Evolutionary conservation across 2,329 filamentous ascomycete species (phyloP), one percentile per base, ranked within the genome.

Genomic region (Amauroascus niger): DNA sequence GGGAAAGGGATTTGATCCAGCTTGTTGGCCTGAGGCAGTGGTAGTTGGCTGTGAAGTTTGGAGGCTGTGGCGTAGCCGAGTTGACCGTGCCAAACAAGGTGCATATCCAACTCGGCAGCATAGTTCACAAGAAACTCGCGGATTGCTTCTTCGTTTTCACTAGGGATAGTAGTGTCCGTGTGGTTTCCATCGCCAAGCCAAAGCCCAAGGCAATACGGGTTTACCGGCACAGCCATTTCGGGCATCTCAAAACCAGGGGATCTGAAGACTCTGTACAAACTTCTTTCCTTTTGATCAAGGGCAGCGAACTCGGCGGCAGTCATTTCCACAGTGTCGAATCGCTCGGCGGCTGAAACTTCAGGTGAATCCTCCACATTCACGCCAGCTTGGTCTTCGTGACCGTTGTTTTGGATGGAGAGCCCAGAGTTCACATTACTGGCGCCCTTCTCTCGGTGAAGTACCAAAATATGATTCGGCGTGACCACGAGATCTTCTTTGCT

Each of bases 401-500:
- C 33, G 4, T 35, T 14, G 33, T 13, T 14, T 7, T 2, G 26
- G n/a, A n/a, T n/a, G n/a, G n/a, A n/a, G n/a, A n/a, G n/a, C n/a
- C n/a, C n/a, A n/a, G n/a, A n/a, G n/a, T n/a, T n/a, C 16, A 39
- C 3, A 49, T 53, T 54, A 39, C 55, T 49, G 46, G 22, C 39
- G 9, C 39, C 49, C 58, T 69, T 68, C 48, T 67, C 63, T 44
- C 66, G 67, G 57, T 74, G 64, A 45, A 76, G 62, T 46, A 75
- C 73, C 35, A 77, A 62, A 49, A 76, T 76, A 60, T 76, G 74
- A 62, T 76, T 76, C 32, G 71, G 59, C 11, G 74, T 76, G 24
- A 76, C 74, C 22, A 77, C 73, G 33, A 77, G 72, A 58, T 76
- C 74, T 59, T 78, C 75, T 54, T 68, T 64, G 16, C 56, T 37